Evolutionary conservation across 441 rosid genomes (phyloP).

Genomic region (Pelargonium fulgidum): DNA sequence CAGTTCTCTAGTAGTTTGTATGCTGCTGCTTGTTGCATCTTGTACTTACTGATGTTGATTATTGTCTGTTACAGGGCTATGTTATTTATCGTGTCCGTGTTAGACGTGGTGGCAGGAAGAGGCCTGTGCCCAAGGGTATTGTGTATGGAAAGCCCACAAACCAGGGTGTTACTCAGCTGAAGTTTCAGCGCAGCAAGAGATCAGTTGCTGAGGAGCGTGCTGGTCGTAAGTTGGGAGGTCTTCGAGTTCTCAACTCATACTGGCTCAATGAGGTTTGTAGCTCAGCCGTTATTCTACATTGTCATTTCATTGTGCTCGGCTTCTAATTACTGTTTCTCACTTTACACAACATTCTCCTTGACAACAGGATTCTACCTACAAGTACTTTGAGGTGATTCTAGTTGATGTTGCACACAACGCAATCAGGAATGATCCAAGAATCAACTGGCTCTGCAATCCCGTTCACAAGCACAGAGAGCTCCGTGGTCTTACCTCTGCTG

Average conservation of each 20-base stretch:
- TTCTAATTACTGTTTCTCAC: too few species aligned
- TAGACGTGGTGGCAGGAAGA: constrained; percentile 91
- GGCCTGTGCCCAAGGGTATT: constrained; percentile 96
- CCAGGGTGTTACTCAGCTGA: constrained; percentile 99
- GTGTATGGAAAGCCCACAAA: constrained; percentile 97
- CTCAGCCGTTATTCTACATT: background rate
- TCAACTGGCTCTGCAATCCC: constrained; percentile 27
- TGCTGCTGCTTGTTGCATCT: background rate
- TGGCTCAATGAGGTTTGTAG: constrained; percentile 79
- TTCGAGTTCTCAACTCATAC: constrained; percentile 84
- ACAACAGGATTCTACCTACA: constrained; percentile 26
- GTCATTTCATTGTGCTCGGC: background rate
- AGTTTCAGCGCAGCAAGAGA: constrained; percentile 94
- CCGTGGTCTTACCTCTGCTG: constrained; percentile 29
- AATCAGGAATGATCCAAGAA: constrained; percentile 24
- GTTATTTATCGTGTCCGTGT: constrained; percentile 88
- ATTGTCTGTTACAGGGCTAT: constrained; percentile 48
- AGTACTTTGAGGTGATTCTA: constrained; percentile 26
- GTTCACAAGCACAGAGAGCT: constrained; percentile 32
- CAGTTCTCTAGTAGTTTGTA: background rate
- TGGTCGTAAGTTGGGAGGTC: constrained; percentile 89
- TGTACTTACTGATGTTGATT: background rate
- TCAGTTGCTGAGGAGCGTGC: constrained; percentile 99
- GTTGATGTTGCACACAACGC: constrained; percentile 28
- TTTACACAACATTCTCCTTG: background rate